Percentiles rank a stretch among this genome's conserved stretches.
Conservation (phyloP, 2,329 filamentous ascomycete species). For the Xylariaceae sp. region DNA sequence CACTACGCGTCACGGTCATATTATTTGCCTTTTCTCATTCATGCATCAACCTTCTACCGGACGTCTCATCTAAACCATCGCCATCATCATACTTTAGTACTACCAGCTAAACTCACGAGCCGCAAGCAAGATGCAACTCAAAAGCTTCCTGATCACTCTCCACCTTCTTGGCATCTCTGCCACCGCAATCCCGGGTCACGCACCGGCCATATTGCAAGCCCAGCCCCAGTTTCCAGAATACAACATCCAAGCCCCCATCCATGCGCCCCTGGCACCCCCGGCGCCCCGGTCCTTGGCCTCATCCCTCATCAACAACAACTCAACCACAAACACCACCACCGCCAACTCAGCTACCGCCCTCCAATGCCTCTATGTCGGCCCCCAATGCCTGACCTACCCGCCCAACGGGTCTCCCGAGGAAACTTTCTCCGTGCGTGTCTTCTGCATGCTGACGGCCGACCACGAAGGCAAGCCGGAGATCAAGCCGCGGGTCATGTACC, state of each 20-base stretch:
- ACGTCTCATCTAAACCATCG: no score
- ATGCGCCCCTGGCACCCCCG: neutral
- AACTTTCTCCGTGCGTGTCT: slow-evolving; percentile 1
- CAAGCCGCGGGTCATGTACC: neutral
- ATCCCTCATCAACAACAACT: neutral
- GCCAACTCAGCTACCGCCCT: neutral
- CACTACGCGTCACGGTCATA: no score
- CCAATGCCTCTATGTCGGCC: neutral
- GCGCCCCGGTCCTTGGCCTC: neutral
- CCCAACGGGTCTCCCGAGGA: neutral
- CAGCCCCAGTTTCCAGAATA: neutral
- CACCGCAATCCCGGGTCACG: no score
- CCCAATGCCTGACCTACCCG: slow-evolving; percentile 1
- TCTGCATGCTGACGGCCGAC: neutral
- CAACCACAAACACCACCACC: neutral
- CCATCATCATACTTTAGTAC: no score
- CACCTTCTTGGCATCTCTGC: no score
- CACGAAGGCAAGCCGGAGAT: neutral
- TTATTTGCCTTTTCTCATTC: no score
- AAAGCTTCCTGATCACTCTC: no score
- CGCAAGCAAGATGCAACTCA: no score
- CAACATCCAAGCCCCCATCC: neutral
- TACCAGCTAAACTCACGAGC: no score
- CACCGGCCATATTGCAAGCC: no score
- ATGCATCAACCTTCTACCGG: no score